Conservation (phyloP, 2,329 filamentous ascomycete genomes). For the Fusarium oxysporum region DNA sequence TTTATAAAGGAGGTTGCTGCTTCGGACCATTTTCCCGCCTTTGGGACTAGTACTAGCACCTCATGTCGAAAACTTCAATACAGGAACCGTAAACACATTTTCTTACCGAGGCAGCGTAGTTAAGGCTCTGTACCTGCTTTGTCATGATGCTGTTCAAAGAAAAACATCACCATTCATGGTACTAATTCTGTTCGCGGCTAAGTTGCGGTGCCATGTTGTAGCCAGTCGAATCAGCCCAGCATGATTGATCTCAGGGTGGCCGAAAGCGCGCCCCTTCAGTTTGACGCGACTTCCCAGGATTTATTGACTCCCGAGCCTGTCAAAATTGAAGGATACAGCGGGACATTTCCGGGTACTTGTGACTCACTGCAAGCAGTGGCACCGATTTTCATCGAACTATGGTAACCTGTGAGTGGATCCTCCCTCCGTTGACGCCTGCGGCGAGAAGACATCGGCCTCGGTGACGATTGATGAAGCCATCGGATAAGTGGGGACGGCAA, state of each 20-base stretch:
- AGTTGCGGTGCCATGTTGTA: not conserved
- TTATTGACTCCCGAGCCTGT: not conserved
- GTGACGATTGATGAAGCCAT: not conserved
- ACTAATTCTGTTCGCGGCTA: rapidly evolving
- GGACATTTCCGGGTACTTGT: rapidly evolving
- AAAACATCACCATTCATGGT: rapidly evolving
- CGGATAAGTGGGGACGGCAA: not conserved
- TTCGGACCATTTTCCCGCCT: rapidly evolving
- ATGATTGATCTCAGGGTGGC: not conserved
- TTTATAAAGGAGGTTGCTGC: no score
- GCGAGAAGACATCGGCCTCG: not conserved
- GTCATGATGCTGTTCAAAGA: rapidly evolving
- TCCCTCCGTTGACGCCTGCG: not conserved
- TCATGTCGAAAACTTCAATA: not conserved
- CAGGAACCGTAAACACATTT: rapidly evolving
- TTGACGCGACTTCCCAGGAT: not conserved
- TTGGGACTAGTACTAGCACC: no score
- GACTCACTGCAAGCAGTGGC: rapidly evolving
- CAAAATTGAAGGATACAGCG: not conserved
- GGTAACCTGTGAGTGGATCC: not conserved
- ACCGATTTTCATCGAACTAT: rapidly evolving
- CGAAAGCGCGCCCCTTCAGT: not conserved
- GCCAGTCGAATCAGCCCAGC: rapidly evolving
- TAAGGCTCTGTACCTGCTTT: not conserved
- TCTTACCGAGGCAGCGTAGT: rapidly evolving